Conservation (phyloP, 2,329 filamentous ascomycete species). For the Beauveria sp. region DNA sequence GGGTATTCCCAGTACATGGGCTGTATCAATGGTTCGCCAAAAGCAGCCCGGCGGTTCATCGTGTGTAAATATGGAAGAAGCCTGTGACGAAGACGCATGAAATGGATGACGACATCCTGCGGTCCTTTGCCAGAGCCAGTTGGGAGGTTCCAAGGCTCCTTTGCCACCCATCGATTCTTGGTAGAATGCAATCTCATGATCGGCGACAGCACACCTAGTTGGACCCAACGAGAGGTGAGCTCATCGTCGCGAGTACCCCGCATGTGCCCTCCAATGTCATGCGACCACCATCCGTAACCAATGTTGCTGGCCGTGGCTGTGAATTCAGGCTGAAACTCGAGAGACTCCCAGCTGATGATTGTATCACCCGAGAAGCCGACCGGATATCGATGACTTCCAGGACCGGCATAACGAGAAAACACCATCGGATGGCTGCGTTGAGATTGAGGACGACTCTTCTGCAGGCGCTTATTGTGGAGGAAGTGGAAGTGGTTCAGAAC, state of each 20-base stretch:
- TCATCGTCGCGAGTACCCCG: constrained; percentile 45
- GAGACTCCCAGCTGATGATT: constrained; percentile 50
- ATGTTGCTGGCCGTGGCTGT: constrained; percentile 44
- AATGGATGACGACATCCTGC: constrained; percentile 37
- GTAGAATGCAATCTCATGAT: constrained; percentile 49
- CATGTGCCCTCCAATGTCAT: constrained; percentile 54
- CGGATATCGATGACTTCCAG: constrained; percentile 52
- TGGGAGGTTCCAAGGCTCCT: constrained; percentile 54
- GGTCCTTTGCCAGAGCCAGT: constrained; percentile 26
- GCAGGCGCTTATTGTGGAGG: constrained; percentile 36
- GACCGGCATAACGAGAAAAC: constrained; percentile 38
- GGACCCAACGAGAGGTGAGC: constrained; percentile 47
- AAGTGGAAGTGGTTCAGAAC: constrained; percentile 59
- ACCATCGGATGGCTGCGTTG: constrained; percentile 35
- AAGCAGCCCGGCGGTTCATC: constrained; percentile 41
- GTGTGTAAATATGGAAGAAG: constrained; percentile 55
- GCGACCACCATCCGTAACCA: constrained; percentile 58
- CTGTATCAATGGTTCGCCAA: constrained; percentile 46
- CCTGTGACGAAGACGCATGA: constrained; percentile 47
- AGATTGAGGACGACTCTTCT: constrained; percentile 19
- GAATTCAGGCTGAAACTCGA: constrained; percentile 59
- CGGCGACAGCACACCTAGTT: constrained; percentile 48
- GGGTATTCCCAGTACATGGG: constrained; percentile 58
- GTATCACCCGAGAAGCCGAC: constrained; percentile 59
- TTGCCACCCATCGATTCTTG: constrained; percentile 48